Conservation (phyloP, 2,329 filamentous ascomycete genomes). For the Talaromyces pinophilus region DNA sequence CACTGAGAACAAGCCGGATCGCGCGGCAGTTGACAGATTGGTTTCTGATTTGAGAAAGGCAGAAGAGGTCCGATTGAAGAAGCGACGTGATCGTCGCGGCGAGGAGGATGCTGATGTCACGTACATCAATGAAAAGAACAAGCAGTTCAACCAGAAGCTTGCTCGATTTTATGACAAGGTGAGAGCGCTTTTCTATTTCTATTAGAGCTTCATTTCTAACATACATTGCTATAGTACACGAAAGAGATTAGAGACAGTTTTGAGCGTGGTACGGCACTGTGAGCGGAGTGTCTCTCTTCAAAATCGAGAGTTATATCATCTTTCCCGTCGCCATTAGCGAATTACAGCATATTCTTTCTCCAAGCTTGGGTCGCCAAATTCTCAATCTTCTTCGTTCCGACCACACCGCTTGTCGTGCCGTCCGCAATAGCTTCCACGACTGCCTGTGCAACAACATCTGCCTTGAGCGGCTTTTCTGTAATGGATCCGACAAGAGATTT, state of each 20-base stretch:
- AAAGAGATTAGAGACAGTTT: conserved; percentile 96
- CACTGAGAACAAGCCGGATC: conserved; percentile 80
- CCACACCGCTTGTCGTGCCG: conserved; percentile 68
- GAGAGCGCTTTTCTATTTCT: conserved; percentile 28
- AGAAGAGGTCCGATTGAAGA: conserved; percentile 83
- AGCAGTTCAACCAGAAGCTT: conserved; percentile 99
- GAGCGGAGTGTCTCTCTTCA: conserved; percentile 52
- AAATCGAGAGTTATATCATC: neutral
- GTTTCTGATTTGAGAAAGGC: conserved; percentile 85
- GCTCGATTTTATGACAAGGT: conserved; percentile 92
- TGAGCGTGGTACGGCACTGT: conserved; percentile 80
- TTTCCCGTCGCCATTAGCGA: neutral
- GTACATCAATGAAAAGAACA: conserved; percentile 99
- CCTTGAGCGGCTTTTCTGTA: conserved; percentile 82
- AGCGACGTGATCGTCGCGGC: conserved; percentile 75
- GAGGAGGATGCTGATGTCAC: conserved; percentile 91
- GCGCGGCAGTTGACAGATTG: conserved; percentile 81
- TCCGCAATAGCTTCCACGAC: conserved; percentile 84
- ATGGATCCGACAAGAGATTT: conserved; percentile 79
- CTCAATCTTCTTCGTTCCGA: conserved; percentile 80
- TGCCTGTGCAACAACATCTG: conserved; percentile 82
- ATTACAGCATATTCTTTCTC: conserved; percentile 84
- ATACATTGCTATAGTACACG: conserved; percentile 65
- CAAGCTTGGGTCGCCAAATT: conserved; percentile 77
- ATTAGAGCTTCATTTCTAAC: conserved; percentile 15